Percentiles rank a stretch among this genome's conserved stretches.
Evolutionary conservation across 495 filamentous ascomycete species (phyloP).

Genomic region (Hypoxylon fragiforme): DNA sequence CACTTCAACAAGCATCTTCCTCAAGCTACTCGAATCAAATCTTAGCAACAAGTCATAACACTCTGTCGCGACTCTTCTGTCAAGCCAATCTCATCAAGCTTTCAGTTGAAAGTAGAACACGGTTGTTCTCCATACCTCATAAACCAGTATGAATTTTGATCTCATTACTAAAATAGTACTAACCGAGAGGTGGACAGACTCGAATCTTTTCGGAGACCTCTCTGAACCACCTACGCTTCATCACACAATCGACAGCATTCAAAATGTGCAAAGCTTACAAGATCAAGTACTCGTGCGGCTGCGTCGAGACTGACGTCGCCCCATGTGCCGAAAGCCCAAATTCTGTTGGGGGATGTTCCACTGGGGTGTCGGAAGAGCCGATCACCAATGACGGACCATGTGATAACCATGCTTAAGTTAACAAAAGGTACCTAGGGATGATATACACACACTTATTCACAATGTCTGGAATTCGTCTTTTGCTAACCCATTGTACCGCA

Average conservation of each 20-base stretch:
- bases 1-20: conserved; percentile 8
- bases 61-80: background rate
- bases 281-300: conserved; percentile 23
- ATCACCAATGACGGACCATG: conserved; percentile 5
- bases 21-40: conserved; percentile 3
- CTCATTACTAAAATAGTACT: background rate
- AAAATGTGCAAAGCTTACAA: conserved; percentile 26
- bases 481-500: conserved; percentile 9
- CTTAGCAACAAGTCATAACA: background rate
- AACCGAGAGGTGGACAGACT: conserved; percentile 5
- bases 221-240: background rate
- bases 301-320: background rate
- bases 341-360: conserved; percentile 8
- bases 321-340: conserved; percentile 29
- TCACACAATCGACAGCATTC: background rate
- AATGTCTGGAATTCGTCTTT: background rate
- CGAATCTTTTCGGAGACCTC: background rate
- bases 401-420: conserved; percentile 14
- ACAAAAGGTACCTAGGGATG: conserved; percentile 7
- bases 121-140: conserved; percentile 1
- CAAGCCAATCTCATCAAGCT: conserved; percentile 4
- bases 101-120: background rate
- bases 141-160: background rate
- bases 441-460: background rate
- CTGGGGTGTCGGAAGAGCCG: background rate